Percentiles rank a stretch among this genome's conserved stretches.
Evolutionary conservation across 1,139 yeast genomes (phyloP).

Genomic region (Nakaseomyces kungkrabaensis): DNA sequence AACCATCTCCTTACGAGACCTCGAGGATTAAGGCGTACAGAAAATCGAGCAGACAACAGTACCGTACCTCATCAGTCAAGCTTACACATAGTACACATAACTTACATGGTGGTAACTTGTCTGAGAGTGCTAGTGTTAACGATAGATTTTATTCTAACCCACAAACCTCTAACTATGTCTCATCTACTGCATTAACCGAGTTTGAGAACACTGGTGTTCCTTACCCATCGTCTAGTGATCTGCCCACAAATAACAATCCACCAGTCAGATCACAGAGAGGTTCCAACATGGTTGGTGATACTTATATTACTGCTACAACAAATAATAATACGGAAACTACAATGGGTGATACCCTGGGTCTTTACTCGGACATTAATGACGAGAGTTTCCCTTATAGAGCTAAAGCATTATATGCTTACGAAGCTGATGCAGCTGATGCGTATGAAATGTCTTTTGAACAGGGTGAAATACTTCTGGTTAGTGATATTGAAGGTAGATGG

Average conservation of each 20-base stretch:
- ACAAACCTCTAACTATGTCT: constrained; percentile 22
- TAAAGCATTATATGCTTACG: constrained; percentile 74
- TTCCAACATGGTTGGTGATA: constrained; percentile 5
- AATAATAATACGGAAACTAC: constrained; percentile 31
- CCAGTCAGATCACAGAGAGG: not conserved
- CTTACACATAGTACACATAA: not conserved
- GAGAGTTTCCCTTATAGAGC: constrained; percentile 75
- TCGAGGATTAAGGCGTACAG: constrained; percentile 19
- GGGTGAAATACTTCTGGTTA: constrained; percentile 83
- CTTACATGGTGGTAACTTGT: not conserved
- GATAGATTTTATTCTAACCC: not conserved
- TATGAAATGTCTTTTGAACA: constrained; percentile 86
- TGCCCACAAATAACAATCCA: constrained; percentile 1
- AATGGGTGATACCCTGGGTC: constrained; percentile 28
- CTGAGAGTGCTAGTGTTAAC: not conserved
- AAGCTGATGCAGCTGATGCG: constrained; percentile 89
- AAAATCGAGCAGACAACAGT: constrained; percentile 3
- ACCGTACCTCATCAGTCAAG: not conserved
- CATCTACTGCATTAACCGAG: constrained; percentile 33
- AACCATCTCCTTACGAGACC: constrained; percentile 29
- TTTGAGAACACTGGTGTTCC: constrained; percentile 30
- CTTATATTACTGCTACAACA: constrained; percentile 25
- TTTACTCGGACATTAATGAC: constrained; percentile 30
- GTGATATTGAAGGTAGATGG: constrained; percentile 95
- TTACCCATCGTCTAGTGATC: not conserved